Percentiles rank a stretch among this genome's conserved stretches.
Conservation (phyloP, 1,284 basidiomycete genomes). For the Exobasidium cylindrosporum region DNA sequence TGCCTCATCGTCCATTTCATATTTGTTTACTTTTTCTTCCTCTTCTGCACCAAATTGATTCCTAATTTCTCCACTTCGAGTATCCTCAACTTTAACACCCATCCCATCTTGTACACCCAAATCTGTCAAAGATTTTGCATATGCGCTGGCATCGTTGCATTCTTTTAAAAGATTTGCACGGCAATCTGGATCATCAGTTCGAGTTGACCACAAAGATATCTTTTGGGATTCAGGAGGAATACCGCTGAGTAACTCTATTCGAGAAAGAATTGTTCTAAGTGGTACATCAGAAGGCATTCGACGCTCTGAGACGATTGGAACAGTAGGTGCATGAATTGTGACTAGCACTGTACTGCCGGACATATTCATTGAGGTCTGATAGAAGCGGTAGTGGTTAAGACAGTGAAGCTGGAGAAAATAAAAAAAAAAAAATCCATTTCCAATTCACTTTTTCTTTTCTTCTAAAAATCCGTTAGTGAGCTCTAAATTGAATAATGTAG, state of each 20-base stretch:
- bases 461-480: too few species aligned
- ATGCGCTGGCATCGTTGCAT: neutral
- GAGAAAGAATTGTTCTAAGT: conserved; percentile 62
- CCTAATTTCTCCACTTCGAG: conserved; percentile 8
- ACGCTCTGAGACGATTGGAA: conserved; percentile 37
- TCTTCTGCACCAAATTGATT: conserved; percentile 12
- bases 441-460: too few species aligned
- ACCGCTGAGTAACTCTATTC: conserved; percentile 86
- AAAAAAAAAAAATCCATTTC: too few species aligned
- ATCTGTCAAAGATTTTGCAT: conserved; percentile 64
- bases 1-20: conserved; percentile 77
- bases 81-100: conserved; percentile 66
- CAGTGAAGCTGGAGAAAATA: too few species aligned
- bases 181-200: conserved; percentile 22
- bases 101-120: conserved; percentile 71
- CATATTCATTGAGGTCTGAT: conserved; percentile 24
- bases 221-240: conserved; percentile 61
- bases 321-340: conserved; percentile 40
- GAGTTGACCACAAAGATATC: conserved; percentile 61
- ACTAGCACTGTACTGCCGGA: conserved; percentile 22
- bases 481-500: too few species aligned
- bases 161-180: neutral
- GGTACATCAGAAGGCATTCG: conserved; percentile 32
- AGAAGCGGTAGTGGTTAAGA: too few species aligned
- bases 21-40: conserved; percentile 70